Percentiles rank a stretch among this genome's conserved stretches.
Conservation (phyloP, 2,329 filamentous ascomycete genomes). For the Nigrospora oryzae region DNA sequence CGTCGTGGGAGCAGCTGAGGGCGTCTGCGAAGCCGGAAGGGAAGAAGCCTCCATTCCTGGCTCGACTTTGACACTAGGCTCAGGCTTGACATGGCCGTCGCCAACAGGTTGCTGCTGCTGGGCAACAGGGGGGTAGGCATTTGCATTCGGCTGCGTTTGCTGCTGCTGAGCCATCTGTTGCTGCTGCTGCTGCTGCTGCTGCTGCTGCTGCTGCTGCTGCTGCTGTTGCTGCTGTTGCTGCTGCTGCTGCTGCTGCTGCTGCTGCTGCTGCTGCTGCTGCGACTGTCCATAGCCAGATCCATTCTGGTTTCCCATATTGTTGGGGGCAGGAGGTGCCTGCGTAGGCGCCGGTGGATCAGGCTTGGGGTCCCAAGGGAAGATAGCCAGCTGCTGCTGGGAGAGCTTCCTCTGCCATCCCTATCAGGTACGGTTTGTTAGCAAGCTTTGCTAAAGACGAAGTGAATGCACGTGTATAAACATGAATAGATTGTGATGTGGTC, state of each 20-base stretch:
- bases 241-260: conserved; percentile 6
- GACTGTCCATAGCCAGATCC: background rate
- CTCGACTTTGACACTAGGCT: conserved; percentile 40
- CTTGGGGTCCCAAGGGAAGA: conserved; percentile 92
- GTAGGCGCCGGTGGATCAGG: conserved; percentile 48
- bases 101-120: conserved; percentile 9
- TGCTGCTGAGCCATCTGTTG: conserved; percentile 19
- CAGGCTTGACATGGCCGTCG: conserved; percentile 31
- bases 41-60: conserved; percentile 31
- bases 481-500: too few relatives aligned
- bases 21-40: conserved; percentile 11
- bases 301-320: too few relatives aligned
- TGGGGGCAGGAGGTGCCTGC: conserved; percentile 19
- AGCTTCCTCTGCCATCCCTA: conserved; percentile 95
- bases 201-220: conserved; percentile 10
- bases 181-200: conserved; percentile 8
- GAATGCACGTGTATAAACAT: too few relatives aligned
- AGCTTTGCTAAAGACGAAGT: conserved; percentile 2
- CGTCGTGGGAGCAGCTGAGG: too few relatives aligned
- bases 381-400: conserved; percentile 72
- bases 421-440: conserved; percentile 1
- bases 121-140: conserved; percentile 13
- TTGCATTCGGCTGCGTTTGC: conserved; percentile 7
- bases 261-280: conserved; percentile 11
- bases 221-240: conserved; percentile 10